A percentile compares a stretch with the other conserved stretches of the same genome.
Evolutionary conservation across 192 early-diverging fungal genomes (phyloP).

Genomic region (Pilobolus umbonatus): DNA sequence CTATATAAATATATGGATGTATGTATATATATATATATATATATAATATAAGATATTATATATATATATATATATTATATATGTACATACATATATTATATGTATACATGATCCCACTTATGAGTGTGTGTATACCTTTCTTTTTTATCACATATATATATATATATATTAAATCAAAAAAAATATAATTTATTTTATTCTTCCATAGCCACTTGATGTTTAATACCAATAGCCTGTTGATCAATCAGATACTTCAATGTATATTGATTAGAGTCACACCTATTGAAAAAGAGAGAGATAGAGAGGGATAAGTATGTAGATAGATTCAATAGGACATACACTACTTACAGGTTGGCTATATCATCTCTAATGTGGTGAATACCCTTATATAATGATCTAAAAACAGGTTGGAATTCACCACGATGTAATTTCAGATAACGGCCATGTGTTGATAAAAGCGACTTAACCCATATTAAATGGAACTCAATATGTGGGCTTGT

Average conservation of each 20-base stretch:
- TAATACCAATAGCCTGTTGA: conserved; percentile 23
- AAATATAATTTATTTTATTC: conserved; percentile 1
- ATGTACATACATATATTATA: too few relatives aligned
- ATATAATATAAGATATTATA: too few relatives aligned
- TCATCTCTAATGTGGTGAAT: conserved; percentile 51
- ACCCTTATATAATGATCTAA: conserved; percentile 79
- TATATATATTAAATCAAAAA: neutral
- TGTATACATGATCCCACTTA: too few relatives aligned
- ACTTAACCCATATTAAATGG: conserved; percentile 78
- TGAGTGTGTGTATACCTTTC: too few relatives aligned
- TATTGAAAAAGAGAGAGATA: conserved; percentile 30
- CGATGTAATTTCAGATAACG: conserved; percentile 63
- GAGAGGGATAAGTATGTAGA: conserved; percentile 10
- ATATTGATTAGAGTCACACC: conserved; percentile 78
- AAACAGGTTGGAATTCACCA: conserved; percentile 59
- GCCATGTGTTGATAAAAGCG: conserved; percentile 74
- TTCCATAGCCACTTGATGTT: conserved; percentile 8
- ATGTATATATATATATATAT: too few relatives aligned
- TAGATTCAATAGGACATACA: neutral
- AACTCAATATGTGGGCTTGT: conserved; percentile 81
- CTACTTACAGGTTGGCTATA: conserved; percentile 56
- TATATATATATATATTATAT: too few relatives aligned
- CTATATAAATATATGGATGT: too few relatives aligned
- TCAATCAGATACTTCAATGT: conserved; percentile 60
- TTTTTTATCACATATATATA: conserved; percentile 9